These are phyloP conservation scores for Betula pendula DNA, from an alignment of 306 rosid species.

Conservation along the genomic window DNA sequence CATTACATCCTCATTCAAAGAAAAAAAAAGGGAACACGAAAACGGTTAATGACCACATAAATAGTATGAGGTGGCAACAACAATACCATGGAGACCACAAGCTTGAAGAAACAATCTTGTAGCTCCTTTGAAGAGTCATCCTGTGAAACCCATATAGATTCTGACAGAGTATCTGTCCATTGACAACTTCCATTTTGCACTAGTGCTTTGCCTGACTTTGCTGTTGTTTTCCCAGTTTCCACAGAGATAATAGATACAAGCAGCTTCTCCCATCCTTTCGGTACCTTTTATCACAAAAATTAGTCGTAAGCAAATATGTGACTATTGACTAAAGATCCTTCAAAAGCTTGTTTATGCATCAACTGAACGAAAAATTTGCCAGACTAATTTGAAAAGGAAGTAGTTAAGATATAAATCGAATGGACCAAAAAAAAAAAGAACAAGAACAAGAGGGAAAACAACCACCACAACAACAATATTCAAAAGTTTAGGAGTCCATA, in stretches of 20 bases:
- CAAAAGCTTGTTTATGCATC: not conserved
- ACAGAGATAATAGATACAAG: conserved; percentile 48
- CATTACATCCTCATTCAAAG: not conserved
- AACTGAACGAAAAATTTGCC: not conserved
- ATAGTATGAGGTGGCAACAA: not conserved
- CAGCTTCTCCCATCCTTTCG: conserved; percentile 73
- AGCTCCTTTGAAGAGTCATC: conserved; percentile 39
- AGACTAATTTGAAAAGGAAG: not conserved
- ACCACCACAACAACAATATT: not conserved
- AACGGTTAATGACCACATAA: not conserved
- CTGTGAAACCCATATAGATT: conserved; percentile 42
- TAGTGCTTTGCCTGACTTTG: conserved; percentile 42
- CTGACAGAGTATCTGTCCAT: conserved; percentile 56
- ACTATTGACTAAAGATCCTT: conserved; percentile 3
- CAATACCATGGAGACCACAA: conserved; percentile 58
- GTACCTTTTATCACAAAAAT: conserved; percentile 35
- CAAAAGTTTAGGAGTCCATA: no score
- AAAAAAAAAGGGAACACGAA: not conserved
- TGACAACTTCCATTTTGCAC: conserved; percentile 59
- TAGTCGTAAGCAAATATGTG: not conserved
- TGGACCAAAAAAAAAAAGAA: not conserved
- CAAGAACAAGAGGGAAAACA: not conserved
- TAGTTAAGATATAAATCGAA: not conserved
- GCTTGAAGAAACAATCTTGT: conserved; percentile 47
- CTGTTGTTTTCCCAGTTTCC: conserved; percentile 49